Conservation (phyloP, 192 early-diverging fungal genomes). For the Backusella westeae region DNA sequence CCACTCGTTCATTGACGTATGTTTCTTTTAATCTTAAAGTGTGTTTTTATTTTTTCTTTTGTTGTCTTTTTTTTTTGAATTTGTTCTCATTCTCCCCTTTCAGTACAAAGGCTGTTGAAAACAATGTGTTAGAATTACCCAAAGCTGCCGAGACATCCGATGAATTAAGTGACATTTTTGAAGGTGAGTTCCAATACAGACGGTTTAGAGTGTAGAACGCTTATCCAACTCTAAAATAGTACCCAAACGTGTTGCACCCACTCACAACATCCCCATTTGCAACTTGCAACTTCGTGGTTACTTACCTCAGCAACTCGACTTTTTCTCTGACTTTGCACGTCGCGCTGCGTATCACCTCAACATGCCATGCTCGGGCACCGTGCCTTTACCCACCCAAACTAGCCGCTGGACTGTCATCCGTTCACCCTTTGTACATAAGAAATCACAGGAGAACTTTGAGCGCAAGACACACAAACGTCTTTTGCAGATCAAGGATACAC, state of each 20-base stretch:
- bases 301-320: constrained; percentile 84
- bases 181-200: constrained; percentile 10
- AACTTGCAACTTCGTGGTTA: constrained; percentile 77
- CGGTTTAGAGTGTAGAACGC: no score
- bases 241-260: constrained; percentile 49
- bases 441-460: constrained; percentile 96
- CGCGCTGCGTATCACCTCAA: constrained; percentile 73
- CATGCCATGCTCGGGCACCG: constrained; percentile 68
- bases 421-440: constrained; percentile 95
- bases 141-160: neutral
- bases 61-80: neutral
- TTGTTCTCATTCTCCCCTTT: neutral
- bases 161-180: constrained; percentile 18
- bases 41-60: neutral
- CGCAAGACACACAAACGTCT: constrained; percentile 81
- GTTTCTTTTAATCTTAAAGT: neutral
- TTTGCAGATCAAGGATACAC: constrained; percentile 77
- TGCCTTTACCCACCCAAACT: constrained; percentile 70
- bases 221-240: constrained; percentile 5
- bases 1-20: constrained; percentile 1
- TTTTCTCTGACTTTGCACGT: constrained; percentile 81
- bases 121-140: constrained; percentile 6
- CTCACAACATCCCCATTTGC: constrained; percentile 68
- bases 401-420: constrained; percentile 85
- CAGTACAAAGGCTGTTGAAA: constrained; percentile 1